These are phyloP conservation scores for Darksidea phi DNA, from an alignment of 495 filamentous ascomycete species.

Conservation along the genomic window DNA sequence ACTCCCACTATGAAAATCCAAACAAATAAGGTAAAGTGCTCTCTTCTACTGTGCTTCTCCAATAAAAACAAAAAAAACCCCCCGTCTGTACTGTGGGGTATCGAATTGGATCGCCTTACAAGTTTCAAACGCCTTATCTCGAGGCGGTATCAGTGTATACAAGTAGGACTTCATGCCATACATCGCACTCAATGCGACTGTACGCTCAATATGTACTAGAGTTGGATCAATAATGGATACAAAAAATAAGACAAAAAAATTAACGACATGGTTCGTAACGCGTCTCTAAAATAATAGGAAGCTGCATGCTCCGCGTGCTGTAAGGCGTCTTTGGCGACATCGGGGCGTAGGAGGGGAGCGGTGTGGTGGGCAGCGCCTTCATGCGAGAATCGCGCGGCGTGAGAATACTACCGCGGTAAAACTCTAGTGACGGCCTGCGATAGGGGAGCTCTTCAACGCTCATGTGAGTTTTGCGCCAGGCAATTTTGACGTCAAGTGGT, in stretches of 20 bases:
- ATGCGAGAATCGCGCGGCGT: constrained; percentile 8
- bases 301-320: constrained; percentile 12
- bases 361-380: constrained; percentile 26
- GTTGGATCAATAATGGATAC: not conserved
- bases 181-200: too few relatives aligned
- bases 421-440: not conserved
- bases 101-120: too few relatives aligned
- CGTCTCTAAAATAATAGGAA: constrained; percentile 11
- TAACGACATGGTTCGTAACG: not conserved
- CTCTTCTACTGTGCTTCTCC: too few relatives aligned
- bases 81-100: too few relatives aligned
- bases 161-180: too few relatives aligned
- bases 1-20: too few relatives aligned
- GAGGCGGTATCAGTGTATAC: too few relatives aligned
- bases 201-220: not conserved
- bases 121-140: too few relatives aligned
- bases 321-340: constrained; percentile 8
- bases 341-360: constrained; percentile 3
- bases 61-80: too few relatives aligned
- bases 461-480: constrained; percentile 26
- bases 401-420: not conserved
- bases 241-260: too few relatives aligned
- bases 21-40: too few relatives aligned
- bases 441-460: constrained; percentile 28
- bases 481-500: not conserved